Conservation (phyloP, 2,329 filamentous ascomycete genomes). For the Venturia pyrina region DNA sequence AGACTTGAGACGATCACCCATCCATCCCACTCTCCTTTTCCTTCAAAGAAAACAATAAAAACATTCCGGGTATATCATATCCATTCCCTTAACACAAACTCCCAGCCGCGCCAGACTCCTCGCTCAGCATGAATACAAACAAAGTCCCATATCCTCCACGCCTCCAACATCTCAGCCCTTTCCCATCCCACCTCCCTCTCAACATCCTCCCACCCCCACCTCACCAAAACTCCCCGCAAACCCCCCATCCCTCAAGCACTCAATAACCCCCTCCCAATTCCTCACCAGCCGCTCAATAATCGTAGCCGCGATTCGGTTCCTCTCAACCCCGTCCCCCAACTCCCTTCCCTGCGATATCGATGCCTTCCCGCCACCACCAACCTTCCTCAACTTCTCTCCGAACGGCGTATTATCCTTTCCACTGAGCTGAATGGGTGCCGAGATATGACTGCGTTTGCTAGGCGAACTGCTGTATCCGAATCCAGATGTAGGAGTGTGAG, state of each 20-base stretch:
- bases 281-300: slow-evolving; percentile 1
- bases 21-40: no score
- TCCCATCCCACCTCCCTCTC: background rate
- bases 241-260: slow-evolving; percentile 1
- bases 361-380: background rate
- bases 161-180: background rate
- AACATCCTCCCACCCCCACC: background rate
- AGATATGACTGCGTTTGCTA: background rate
- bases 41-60: background rate
- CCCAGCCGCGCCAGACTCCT: background rate
- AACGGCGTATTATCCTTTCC: background rate
- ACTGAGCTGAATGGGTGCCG: background rate
- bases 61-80: background rate
- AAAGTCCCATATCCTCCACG: background rate
- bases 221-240: background rate
- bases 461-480: background rate
- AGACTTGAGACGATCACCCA: no score
- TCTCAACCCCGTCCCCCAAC: background rate
- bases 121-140: background rate
- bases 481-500: background rate
- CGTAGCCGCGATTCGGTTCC: background rate
- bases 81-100: background rate
- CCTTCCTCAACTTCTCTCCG: background rate
- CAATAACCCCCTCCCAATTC: slow-evolving; percentile 8
- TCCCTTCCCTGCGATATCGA: background rate